Conservation (phyloP, 768 basidiomycete genomes). For the Pholiota microspora region DNA sequence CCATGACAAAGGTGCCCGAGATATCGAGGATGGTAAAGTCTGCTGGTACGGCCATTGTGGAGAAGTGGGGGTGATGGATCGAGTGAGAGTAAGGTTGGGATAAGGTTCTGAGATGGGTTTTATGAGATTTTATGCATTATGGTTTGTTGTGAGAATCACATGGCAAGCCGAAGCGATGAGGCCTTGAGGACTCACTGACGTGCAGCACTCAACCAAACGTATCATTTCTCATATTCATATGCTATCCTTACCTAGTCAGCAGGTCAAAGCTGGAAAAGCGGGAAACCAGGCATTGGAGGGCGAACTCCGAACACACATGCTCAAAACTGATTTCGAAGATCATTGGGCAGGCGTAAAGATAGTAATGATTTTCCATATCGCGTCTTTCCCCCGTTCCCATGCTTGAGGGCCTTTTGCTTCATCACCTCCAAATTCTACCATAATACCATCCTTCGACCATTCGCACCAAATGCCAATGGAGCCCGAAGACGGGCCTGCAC, state of each 20-base stretch:
- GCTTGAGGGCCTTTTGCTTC: conserved; percentile 78
- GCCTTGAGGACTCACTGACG: not conserved
- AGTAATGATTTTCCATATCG: conserved; percentile 74
- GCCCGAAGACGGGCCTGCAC: conserved; percentile 77
- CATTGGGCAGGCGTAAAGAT: conserved; percentile 39
- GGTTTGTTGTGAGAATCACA: conserved; percentile 15
- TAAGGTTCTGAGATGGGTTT: not conserved
- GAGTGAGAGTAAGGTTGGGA: conserved; percentile 1
- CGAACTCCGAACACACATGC: not conserved
- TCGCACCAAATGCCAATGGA: conserved; percentile 94
- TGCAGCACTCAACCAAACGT: not conserved
- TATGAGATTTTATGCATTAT: not conserved
- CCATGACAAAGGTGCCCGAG: conserved; percentile 62
- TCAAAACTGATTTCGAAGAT: not conserved
- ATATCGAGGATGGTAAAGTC: conserved; percentile 59
- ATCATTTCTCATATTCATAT: conserved; percentile 1
- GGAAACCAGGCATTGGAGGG: not conserved
- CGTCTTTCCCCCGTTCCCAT: conserved; percentile 85
- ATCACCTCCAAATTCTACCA: conserved; percentile 84
- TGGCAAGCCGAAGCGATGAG: conserved; percentile 5
- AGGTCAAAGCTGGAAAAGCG: not conserved
- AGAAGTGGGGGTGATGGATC: conserved; percentile 4
- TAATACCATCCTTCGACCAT: conserved; percentile 78
- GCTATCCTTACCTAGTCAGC: not conserved
- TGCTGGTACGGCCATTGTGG: conserved; percentile 64